These are phyloP conservation scores for Daedaleopsis sinensis DNA, from an alignment of 768 basidiomycete genomes.

Conservation along the genomic window DNA sequence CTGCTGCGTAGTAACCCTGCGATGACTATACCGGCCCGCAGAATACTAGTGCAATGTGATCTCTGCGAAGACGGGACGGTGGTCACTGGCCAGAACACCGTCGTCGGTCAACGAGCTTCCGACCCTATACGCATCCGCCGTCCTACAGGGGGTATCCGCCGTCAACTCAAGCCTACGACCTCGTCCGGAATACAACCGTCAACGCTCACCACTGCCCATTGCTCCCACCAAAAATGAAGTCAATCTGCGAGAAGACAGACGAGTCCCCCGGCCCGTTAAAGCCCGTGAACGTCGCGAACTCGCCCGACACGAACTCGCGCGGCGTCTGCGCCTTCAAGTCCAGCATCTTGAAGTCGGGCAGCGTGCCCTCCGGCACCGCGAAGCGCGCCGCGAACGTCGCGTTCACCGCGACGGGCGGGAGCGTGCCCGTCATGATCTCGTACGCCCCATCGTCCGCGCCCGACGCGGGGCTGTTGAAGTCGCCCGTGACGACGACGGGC, in stretches of 20 bases:
- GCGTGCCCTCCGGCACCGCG: slow-evolving; percentile 35
- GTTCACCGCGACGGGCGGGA: slow-evolving; percentile 44
- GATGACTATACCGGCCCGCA: neutral
- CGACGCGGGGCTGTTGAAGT: slow-evolving; percentile 55
- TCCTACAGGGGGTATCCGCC: slow-evolving; percentile 33
- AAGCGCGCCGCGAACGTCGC: slow-evolving; percentile 46
- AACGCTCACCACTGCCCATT: slow-evolving; percentile 49
- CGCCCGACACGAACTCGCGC: slow-evolving; percentile 43
- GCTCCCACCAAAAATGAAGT: slow-evolving; percentile 56
- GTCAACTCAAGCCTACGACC: neutral
- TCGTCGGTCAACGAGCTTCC: slow-evolving; percentile 48
- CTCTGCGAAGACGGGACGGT: slow-evolving; percentile 56
- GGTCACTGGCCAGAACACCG: slow-evolving; percentile 57
- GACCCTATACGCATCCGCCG: slow-evolving; percentile 41
- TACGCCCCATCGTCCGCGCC: slow-evolving; percentile 54
- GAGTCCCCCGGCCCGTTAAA: slow-evolving; percentile 46
- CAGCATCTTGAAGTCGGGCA: slow-evolving; percentile 42
- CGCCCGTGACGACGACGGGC: slow-evolving; percentile 53
- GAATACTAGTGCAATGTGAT: slow-evolving; percentile 25
- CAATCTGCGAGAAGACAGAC: slow-evolving; percentile 44
- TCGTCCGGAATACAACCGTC: slow-evolving; percentile 34
- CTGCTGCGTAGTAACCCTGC: too few relatives aligned
- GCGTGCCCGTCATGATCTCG: slow-evolving; percentile 48
- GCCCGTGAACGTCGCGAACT: slow-evolving; percentile 56
- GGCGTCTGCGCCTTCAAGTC: slow-evolving; percentile 49